A percentile compares a stretch with the other conserved stretches of the same genome.
phyloP scores from a whole-genome alignment of 768 basidiomycete genomes.

The Clavaria fumosa region DNA sequence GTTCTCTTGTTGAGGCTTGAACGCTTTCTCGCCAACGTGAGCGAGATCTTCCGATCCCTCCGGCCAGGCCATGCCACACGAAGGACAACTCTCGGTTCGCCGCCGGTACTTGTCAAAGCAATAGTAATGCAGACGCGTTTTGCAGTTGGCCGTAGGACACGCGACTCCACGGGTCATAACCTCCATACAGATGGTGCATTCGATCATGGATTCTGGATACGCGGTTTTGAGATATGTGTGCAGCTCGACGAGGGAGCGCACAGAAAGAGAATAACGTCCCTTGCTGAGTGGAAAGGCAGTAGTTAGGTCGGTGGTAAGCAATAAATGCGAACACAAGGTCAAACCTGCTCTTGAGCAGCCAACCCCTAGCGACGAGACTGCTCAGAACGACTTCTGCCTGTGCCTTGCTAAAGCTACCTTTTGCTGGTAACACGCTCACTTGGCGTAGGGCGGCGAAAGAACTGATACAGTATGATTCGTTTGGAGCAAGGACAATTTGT shows the following conservation, averaged over 20 bases:
- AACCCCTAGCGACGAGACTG: slow-evolving; percentile 76
- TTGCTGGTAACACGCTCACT: slow-evolving; percentile 40
- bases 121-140: slow-evolving; percentile 44
- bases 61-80: slow-evolving; percentile 49
- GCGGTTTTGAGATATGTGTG: slow-evolving; percentile 54
- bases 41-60: slow-evolving; percentile 29
- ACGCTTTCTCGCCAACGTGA: slow-evolving; percentile 57
- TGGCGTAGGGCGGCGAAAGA: slow-evolving; percentile 67
- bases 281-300: slow-evolving; percentile 27
- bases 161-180: slow-evolving; percentile 56
- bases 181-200: slow-evolving; percentile 64
- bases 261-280: slow-evolving; percentile 62
- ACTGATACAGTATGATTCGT: slow-evolving; percentile 59
- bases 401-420: slow-evolving; percentile 53
- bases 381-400: slow-evolving; percentile 58
- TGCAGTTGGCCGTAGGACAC: slow-evolving; percentile 48
- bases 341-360: slow-evolving; percentile 62
- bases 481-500: slow-evolving; percentile 72
- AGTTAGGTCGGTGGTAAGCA: slow-evolving; percentile 6
- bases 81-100: slow-evolving; percentile 33
- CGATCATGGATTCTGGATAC: slow-evolving; percentile 53
- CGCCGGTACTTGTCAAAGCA: slow-evolving; percentile 42
- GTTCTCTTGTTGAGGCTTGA: slow-evolving; percentile 35
- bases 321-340: slow-evolving; percentile 14
- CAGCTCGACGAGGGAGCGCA: slow-evolving; percentile 63